Conservation (phyloP, 352 stramenopile genomes). For the Globisporangium lucens region DNA sequence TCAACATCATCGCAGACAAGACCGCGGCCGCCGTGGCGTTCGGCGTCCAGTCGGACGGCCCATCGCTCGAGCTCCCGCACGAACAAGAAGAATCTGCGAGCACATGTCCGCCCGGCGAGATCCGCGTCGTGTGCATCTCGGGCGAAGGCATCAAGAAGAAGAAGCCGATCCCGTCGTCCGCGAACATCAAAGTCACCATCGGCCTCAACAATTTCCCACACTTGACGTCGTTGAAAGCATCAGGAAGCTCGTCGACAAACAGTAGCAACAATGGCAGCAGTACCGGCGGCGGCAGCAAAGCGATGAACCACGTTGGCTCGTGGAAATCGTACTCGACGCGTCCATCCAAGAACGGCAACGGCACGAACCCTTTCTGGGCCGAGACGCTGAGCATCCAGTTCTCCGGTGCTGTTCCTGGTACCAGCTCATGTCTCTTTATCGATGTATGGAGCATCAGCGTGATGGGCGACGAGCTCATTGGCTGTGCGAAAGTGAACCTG, state of each 20-base stretch:
- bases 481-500: constrained; percentile 76
- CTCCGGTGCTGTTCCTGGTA: constrained; percentile 72
- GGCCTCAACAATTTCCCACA: constrained; percentile 76
- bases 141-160: constrained; percentile 51
- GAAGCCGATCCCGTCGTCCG: constrained; percentile 40
- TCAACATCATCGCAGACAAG: constrained; percentile 86
- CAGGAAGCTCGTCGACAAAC: neutral
- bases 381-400: constrained; percentile 77
- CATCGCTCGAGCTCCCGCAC: constrained; percentile 55
- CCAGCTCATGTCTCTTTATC: constrained; percentile 65
- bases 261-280: constrained; percentile 14
- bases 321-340: constrained; percentile 68
- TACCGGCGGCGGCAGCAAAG: constrained; percentile 26
- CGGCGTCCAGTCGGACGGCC: constrained; percentile 49
- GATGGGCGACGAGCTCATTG: constrained; percentile 78
- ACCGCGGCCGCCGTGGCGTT: constrained; percentile 76
- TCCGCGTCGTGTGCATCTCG: constrained; percentile 79
- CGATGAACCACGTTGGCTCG: constrained; percentile 43
- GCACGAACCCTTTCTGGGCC: constrained; percentile 64
- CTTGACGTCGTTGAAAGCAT: constrained; percentile 40
- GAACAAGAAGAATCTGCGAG: constrained; percentile 56
- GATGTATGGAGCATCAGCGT: constrained; percentile 75
- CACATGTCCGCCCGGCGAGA: constrained; percentile 72
- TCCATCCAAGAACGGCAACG: constrained; percentile 48
- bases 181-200: constrained; percentile 59